Percentiles rank a stretch among this genome's conserved stretches.
phyloP scores from a whole-genome alignment of 1,139 yeast species.

The Saccharomyces hybrid region DNA sequence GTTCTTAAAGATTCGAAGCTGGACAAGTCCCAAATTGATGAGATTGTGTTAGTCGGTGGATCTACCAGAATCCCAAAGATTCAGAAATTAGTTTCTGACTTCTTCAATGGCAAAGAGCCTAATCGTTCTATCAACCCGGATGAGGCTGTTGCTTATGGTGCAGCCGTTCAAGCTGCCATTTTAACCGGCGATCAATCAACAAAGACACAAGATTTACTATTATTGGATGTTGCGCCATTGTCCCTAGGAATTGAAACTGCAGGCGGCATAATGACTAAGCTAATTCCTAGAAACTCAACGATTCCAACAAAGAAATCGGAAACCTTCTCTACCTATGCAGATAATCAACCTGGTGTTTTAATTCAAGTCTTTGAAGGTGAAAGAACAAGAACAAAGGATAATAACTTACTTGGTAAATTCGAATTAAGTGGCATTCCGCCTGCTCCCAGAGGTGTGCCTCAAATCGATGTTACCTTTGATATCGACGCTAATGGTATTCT shows the following conservation, averaged over 20 bases:
- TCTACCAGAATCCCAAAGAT: slow-evolving; percentile 88
- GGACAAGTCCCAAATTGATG: slow-evolving; percentile 69
- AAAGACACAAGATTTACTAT: slow-evolving; percentile 70
- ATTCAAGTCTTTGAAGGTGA: slow-evolving; percentile 96
- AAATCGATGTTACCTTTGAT: slow-evolving; percentile 92
- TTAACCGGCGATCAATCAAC: slow-evolving; percentile 81
- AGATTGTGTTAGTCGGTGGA: slow-evolving; percentile 82
- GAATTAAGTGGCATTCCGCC: slow-evolving; percentile 94
- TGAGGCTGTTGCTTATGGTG: slow-evolving; percentile 68
- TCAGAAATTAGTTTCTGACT: slow-evolving; percentile 75
- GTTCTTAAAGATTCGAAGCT: slow-evolving; percentile 71
- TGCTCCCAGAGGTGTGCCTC: slow-evolving; percentile 97
- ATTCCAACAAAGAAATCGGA: slow-evolving; percentile 95
- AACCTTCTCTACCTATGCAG: slow-evolving; percentile 92
- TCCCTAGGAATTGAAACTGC: slow-evolving; percentile 95
- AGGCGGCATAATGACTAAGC: slow-evolving; percentile 96
- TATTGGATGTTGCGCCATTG: slow-evolving; percentile 87
- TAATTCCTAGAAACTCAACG: slow-evolving; percentile 92
- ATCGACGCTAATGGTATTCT: slow-evolving; percentile 94
- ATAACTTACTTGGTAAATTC: slow-evolving; percentile 89
- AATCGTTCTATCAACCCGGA: slow-evolving; percentile 75
- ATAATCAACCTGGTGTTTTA: slow-evolving; percentile 92
- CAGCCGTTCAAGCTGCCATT: slow-evolving; percentile 81
- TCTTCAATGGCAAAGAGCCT: slow-evolving; percentile 80
- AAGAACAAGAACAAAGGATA: slow-evolving; percentile 89